Conservation (phyloP, 352 stramenopile genomes). For the Globisporangium canariense region DNA sequence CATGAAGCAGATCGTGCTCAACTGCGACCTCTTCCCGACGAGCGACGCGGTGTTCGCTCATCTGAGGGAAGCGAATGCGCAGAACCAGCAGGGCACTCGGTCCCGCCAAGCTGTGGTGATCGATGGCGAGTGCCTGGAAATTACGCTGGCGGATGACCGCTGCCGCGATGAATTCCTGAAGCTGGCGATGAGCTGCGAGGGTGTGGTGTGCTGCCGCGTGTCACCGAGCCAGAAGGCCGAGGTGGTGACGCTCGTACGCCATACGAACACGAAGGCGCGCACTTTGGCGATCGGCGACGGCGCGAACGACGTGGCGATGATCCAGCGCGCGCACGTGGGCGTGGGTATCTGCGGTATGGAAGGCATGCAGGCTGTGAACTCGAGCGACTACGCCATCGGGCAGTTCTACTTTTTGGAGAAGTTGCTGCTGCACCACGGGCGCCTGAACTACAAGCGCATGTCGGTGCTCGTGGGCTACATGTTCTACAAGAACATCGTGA, state of each 20-base stretch:
- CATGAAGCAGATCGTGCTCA: slow-evolving; percentile 78
- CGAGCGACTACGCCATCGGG: slow-evolving; percentile 90
- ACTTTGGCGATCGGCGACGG: slow-evolving; percentile 97
- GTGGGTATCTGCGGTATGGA: slow-evolving; percentile 98
- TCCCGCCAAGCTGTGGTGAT: slow-evolving; percentile 61
- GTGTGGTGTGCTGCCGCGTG: slow-evolving; percentile 81
- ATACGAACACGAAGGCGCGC: slow-evolving; percentile 41
- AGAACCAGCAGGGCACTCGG: slow-evolving; percentile 19
- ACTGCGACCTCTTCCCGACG: slow-evolving; percentile 57
- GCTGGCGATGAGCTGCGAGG: slow-evolving; percentile 64
- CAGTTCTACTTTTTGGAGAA: slow-evolving; percentile 95
- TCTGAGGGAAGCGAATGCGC: slow-evolving; percentile 30
- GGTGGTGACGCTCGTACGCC: slow-evolving; percentile 63
- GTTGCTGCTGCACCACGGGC: slow-evolving; percentile 96
- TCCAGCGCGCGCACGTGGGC: slow-evolving; percentile 96
- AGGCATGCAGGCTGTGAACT: slow-evolving; percentile 96
- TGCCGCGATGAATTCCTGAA: slow-evolving; percentile 64
- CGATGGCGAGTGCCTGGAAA: slow-evolving; percentile 64
- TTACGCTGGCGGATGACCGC: slow-evolving; percentile 48
- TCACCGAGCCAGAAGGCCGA: slow-evolving; percentile 83
- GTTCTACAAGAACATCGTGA: slow-evolving; percentile 99
- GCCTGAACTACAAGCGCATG: slow-evolving; percentile 97
- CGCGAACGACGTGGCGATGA: slow-evolving; percentile 99
- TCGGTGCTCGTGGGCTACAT: slow-evolving; percentile 93
- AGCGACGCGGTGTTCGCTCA: slow-evolving; percentile 39